phyloP scores from a whole-genome alignment of 2,329 filamentous ascomycete species.

The Beauveria scarabaeidicola region DNA sequence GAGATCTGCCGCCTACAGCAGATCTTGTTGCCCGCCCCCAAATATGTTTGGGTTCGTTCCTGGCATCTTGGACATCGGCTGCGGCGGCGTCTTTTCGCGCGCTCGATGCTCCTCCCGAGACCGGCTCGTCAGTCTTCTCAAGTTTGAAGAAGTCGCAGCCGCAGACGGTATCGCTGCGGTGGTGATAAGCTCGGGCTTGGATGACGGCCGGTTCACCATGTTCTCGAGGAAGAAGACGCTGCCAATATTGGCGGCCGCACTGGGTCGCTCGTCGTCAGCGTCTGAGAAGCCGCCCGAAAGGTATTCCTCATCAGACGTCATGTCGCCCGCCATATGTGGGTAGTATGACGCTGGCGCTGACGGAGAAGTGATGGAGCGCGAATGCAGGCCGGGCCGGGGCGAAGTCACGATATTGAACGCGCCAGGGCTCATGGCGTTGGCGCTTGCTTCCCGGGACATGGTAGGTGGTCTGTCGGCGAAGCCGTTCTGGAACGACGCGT shows the following conservation, averaged over 20 bases:
- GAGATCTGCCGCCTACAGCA: conserved; percentile 18
- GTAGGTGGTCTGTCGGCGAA: conserved; percentile 66
- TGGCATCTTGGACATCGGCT: conserved; percentile 34
- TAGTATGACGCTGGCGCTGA: conserved; percentile 49
- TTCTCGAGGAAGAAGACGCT: conserved; percentile 50
- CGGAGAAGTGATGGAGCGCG: conserved; percentile 78
- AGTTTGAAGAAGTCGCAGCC: conserved; percentile 7
- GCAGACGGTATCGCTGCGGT: background rate
- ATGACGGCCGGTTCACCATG: conserved; percentile 49
- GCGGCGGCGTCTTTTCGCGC: conserved; percentile 27
- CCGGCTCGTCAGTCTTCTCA: conserved; percentile 23
- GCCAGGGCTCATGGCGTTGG: conserved; percentile 55
- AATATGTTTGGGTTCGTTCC: conserved; percentile 20
- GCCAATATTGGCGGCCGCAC: conserved; percentile 28
- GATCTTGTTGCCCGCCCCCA: conserved; percentile 28
- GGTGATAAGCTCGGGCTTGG: conserved; percentile 20
- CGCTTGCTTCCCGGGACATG: conserved; percentile 50
- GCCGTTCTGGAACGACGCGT: conserved; percentile 77
- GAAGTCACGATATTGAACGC: conserved; percentile 42
- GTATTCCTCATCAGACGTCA: conserved; percentile 69
- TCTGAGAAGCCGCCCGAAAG: conserved; percentile 72
- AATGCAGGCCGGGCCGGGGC: conserved; percentile 61
- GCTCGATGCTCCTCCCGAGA: conserved; percentile 25
- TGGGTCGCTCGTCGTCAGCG: conserved; percentile 51
- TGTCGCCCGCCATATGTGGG: conserved; percentile 45